A percentile compares a stretch with the other conserved stretches of the same genome.
phyloP scores from a whole-genome alignment of 1,284 basidiomycete genomes.

The Wolfiporia cocos region DNA sequence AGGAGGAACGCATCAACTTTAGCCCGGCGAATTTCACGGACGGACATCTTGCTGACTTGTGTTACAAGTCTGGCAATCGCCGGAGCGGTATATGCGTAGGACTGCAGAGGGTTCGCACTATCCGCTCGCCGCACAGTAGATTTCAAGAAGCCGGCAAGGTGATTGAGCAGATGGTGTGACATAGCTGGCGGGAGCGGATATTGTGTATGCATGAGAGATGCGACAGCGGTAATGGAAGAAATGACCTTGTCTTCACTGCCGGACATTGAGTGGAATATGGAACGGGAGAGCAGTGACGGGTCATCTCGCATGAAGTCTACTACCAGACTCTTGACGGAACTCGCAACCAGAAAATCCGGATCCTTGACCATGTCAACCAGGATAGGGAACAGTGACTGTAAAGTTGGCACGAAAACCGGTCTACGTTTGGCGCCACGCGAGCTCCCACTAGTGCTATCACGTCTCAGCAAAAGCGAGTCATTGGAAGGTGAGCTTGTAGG shows the following conservation, averaged over 20 bases:
- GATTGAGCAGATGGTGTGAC: constrained; percentile 64
- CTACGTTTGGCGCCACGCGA: constrained; percentile 45
- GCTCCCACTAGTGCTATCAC: constrained; percentile 44
- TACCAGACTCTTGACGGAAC: constrained; percentile 50
- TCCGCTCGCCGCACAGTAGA: constrained; percentile 42
- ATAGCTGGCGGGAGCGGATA: constrained; percentile 55
- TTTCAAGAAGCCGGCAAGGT: constrained; percentile 67
- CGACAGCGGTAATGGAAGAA: constrained; percentile 42
- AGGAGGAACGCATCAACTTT: constrained; percentile 71
- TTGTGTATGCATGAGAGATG: constrained; percentile 49
- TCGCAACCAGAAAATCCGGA: constrained; percentile 46
- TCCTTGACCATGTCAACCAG: constrained; percentile 50
- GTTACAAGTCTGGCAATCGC: constrained; percentile 51
- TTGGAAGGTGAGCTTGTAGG: constrained; percentile 27
- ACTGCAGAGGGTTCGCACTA: constrained; percentile 35
- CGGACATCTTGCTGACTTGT: constrained; percentile 67
- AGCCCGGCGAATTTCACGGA: constrained; percentile 68
- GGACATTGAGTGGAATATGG: constrained; percentile 54
- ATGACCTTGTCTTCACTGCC: constrained; percentile 41
- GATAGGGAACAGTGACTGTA: constrained; percentile 47
- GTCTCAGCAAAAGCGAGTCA: constrained; percentile 34
- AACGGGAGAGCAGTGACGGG: constrained; percentile 56
- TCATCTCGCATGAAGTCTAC: constrained; percentile 76
- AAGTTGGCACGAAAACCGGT: constrained; percentile 57
- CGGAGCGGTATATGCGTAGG: constrained; percentile 51